phyloP scores from a whole-genome alignment of 2,329 filamentous ascomycete species.

The Coleophoma cylindrospora region DNA sequence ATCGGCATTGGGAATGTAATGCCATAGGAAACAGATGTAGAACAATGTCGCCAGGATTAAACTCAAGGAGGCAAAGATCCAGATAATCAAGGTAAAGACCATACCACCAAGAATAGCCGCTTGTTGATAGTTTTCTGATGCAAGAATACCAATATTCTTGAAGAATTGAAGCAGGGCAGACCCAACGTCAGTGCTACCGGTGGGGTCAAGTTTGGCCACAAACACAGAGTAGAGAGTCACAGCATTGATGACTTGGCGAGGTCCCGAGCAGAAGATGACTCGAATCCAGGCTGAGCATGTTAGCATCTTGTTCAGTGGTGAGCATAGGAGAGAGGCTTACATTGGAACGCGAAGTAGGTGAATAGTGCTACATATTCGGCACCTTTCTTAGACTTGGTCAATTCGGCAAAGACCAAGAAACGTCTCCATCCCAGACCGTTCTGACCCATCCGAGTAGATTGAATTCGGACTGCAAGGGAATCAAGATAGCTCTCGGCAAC shows the following conservation, averaged over 20 bases:
- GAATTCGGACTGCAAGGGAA: slow-evolving; percentile 75
- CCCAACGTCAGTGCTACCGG: slow-evolving; percentile 47
- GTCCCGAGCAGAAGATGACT: slow-evolving; percentile 84
- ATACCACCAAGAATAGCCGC: slow-evolving; percentile 83
- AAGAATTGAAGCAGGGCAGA: slow-evolving; percentile 73
- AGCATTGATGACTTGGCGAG: slow-evolving; percentile 85
- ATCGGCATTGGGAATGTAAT: slow-evolving; percentile 80
- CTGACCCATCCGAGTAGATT: slow-evolving; percentile 70
- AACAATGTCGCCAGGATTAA: slow-evolving; percentile 72
- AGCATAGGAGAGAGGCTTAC: slow-evolving; percentile 31
- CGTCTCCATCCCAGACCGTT: slow-evolving; percentile 75
- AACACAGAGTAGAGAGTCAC: slow-evolving; percentile 85
- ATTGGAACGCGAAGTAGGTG: slow-evolving; percentile 63
- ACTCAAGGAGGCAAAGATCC: slow-evolving; percentile 74
- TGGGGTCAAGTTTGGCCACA: slow-evolving; percentile 65
- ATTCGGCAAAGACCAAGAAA: slow-evolving; percentile 68
- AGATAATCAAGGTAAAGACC: slow-evolving; percentile 86
- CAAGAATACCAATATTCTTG: slow-evolving; percentile 70
- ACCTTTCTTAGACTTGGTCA: slow-evolving; percentile 70
- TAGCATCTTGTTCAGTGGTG: slow-evolving; percentile 1
- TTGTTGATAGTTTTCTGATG: slow-evolving; percentile 69
- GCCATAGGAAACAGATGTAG: slow-evolving; percentile 86
- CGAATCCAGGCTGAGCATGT: slow-evolving; percentile 68
- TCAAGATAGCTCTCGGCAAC: slow-evolving; percentile 92
- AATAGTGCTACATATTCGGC: slow-evolving; percentile 69